Conservation (phyloP, 2,329 filamentous ascomycete species). For the Raffaelea arxii region DNA sequence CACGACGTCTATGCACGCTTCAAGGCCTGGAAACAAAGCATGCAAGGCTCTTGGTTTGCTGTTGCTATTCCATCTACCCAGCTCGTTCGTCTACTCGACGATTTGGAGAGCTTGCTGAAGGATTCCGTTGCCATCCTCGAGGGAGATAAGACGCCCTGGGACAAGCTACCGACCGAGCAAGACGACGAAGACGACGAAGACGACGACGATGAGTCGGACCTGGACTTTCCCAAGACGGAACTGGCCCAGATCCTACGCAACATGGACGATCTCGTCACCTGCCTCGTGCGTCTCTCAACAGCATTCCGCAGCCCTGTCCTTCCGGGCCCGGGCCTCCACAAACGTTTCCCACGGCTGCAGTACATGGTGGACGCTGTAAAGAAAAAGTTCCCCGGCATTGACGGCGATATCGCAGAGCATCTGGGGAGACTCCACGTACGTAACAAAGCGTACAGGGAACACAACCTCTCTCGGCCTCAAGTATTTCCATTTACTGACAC, state of each 20-base stretch:
- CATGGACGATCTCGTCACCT: slow-evolving; percentile 18
- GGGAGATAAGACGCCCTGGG: neutral
- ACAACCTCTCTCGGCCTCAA: no score
- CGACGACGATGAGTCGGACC: slow-evolving; percentile 9
- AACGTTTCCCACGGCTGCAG: slow-evolving; percentile 15
- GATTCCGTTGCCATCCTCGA: neutral
- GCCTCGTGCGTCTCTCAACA: slow-evolving; percentile 25
- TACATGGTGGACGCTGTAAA: slow-evolving; percentile 20
- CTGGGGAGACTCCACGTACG: no score
- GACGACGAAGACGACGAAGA: no score
- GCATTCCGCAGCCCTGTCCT: slow-evolving; percentile 24
- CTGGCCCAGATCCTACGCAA: slow-evolving; percentile 13
- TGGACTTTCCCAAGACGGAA: slow-evolving; percentile 7
- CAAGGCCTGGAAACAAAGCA: no score
- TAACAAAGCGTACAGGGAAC: no score
- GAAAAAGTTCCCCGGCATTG: slow-evolving; percentile 19
- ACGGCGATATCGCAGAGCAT: slow-evolving; percentile 10
- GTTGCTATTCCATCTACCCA: no score
- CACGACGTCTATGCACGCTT: no score
- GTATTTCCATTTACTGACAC: no score
- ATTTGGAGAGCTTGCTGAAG: no score
- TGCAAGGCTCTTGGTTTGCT: no score
- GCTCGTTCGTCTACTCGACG: no score
- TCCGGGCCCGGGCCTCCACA: slow-evolving; percentile 26
- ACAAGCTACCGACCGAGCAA: slow-evolving; percentile 15